Evolutionary conservation across 1,139 yeast species (phyloP), one percentile per base, ranked within the genome.

Genomic region (Kluyveromyces sp.): DNA sequence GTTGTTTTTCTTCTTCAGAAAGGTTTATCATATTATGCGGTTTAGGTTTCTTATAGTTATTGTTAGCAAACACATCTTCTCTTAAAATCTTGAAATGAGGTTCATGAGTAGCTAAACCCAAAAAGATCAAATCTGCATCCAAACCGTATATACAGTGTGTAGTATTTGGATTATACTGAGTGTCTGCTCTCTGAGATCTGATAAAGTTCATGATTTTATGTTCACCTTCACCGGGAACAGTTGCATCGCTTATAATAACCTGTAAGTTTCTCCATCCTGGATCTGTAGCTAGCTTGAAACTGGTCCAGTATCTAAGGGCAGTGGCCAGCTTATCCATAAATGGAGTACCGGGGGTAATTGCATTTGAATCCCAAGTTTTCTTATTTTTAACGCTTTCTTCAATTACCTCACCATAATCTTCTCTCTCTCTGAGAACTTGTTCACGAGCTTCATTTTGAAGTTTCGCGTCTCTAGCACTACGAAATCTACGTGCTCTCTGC

Each of bases 201-300:
- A 94, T 88, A 61, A 81, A 94, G 59, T 87, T 88, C 98, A 92
- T 92, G 57, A 92, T 88, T 65, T 92, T 92, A 70, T 92, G 98
- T 70, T 94, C 98, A 64, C 99, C 99, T 74, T 94, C 98, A 53
- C 99, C 99, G 3, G 99, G 99, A n/a, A 89, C 97, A 55, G 92
- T 92, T 54, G 95, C 97, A 45, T 96, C 99, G 48, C 95, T 85
- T 52, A 94, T 79, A 36, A 94, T 78, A 48, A 94, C 81, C 55
- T 89, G 79, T 53, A 88, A 73, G 51, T 82, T 78, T 55, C 88
- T 85, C 98, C 98, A 94, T 46, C 84, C 88, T 4, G 95, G 79
- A 60, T 94, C 98, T 41, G 83, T 81, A 37, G 95, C 80, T 44
- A 92, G 80, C 66, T 94, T 94, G 63, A 87, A 88, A 56, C 90